Evolutionary conservation across 2,329 filamentous ascomycete species (phyloP).

Genomic region (Nemania serpens): DNA sequence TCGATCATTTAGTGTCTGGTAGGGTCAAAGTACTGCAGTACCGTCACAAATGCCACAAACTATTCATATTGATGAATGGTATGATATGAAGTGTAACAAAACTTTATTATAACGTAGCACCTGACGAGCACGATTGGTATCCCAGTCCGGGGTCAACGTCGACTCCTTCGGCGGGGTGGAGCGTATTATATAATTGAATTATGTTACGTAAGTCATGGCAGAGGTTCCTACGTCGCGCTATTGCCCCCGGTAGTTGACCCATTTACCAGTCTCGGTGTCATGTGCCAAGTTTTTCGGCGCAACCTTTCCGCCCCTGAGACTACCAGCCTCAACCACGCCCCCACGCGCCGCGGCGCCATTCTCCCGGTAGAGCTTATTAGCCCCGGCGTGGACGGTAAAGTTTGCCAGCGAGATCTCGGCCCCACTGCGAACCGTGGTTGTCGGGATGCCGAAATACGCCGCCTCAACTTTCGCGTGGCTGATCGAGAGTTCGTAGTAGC

Average conservation of each 20-base stretch:
- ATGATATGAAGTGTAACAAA: no score
- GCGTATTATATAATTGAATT: no score
- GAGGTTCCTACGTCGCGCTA: background rate
- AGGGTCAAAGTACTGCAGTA: no score
- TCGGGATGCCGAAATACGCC: conserved; percentile 58
- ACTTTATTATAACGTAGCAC: no score
- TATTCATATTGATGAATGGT: no score
- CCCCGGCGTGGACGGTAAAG: conserved; percentile 63
- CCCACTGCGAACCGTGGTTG: conserved; percentile 54
- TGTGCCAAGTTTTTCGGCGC: conserved; percentile 57
- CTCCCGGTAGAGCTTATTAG: conserved; percentile 51
- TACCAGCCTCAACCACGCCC: conserved; percentile 48
- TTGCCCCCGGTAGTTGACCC: conserved; percentile 27
- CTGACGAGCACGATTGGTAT: no score
- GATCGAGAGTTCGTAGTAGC: conserved; percentile 66
- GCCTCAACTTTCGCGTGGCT: conserved; percentile 57
- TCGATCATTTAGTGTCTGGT: no score
- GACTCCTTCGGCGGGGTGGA: no score
- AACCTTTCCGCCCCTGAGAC: conserved; percentile 48
- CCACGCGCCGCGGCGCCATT: conserved; percentile 33
- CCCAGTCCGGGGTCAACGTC: no score
- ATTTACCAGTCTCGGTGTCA: conserved; percentile 51
- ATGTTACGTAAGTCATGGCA: no score
- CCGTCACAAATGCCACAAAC: no score
- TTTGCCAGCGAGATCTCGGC: conserved; percentile 65